A percentile compares a stretch with the other conserved stretches of the same genome.
These are phyloP conservation scores for Shiraia sp. DNA, from an alignment of 2,329 filamentous ascomycete genomes.

Conservation along the genomic window DNA sequence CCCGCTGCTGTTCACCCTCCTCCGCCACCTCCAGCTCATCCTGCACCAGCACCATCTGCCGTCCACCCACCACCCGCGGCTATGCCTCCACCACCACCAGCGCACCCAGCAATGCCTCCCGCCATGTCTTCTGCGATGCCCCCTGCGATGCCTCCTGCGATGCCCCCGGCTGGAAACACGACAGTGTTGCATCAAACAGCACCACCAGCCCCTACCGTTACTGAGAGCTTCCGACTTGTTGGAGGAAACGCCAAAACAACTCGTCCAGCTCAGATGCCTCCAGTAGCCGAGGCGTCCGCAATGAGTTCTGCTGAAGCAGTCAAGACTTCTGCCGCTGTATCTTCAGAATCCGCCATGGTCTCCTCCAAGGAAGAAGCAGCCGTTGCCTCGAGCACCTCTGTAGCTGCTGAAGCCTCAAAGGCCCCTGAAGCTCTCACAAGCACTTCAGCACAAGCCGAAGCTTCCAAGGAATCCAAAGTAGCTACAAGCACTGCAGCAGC, in stretches of 20 bases:
- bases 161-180: no score
- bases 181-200: no score
- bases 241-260: neutral
- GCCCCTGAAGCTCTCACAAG: no score
- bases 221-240: slow-evolving; percentile 5
- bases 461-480: no score
- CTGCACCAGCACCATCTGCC: neutral
- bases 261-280: neutral
- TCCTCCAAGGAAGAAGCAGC: neutral
- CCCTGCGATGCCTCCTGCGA: neutral
- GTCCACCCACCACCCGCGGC: neutral
- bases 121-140: neutral
- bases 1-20: no score
- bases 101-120: neutral
- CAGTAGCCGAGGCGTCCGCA: neutral
- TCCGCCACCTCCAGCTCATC: neutral
- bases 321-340: neutral
- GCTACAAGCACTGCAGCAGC: no score
- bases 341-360: neutral
- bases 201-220: neutral
- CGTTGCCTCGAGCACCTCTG: neutral
- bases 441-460: no score
- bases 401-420: neutral
- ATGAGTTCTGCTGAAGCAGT: neutral
- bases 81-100: neutral